Percentiles rank a stretch among this genome's conserved stretches.
phyloP scores from a whole-genome alignment of 2,329 filamentous ascomycete species.

The Cercospora sp. region DNA sequence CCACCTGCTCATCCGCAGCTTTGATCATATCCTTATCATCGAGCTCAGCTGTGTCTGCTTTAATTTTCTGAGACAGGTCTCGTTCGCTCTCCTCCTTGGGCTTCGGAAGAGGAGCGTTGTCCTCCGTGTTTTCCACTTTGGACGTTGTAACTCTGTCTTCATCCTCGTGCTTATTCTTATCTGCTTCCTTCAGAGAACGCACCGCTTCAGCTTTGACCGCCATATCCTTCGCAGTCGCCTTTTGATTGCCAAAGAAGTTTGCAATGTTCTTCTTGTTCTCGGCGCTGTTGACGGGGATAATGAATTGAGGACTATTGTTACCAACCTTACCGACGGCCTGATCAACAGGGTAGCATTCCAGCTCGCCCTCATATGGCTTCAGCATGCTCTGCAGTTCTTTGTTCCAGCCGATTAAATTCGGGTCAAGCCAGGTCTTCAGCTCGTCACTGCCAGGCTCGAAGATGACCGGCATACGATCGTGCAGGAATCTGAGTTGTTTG shows the following conservation, averaged over 20 bases:
- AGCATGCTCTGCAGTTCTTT: conserved; percentile 74
- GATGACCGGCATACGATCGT: conserved; percentile 95
- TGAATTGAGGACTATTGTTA: conserved; percentile 80
- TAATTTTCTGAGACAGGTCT: conserved; percentile 41
- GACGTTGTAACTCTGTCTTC: conserved; percentile 45
- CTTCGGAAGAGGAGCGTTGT: conserved; percentile 55
- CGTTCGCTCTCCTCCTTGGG: conserved; percentile 28
- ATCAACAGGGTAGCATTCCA: conserved; percentile 83
- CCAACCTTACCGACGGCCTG: conserved; percentile 93
- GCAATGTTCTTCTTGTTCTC: conserved; percentile 93
- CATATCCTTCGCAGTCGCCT: conserved; percentile 40
- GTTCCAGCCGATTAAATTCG: conserved; percentile 69
- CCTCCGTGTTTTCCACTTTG: conserved; percentile 50
- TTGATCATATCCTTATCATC: conserved; percentile 33
- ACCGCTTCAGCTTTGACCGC: conserved; percentile 39
- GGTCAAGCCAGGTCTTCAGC: conserved; percentile 77
- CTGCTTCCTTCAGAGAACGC: conserved; percentile 35
- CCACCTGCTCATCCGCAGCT: conserved; percentile 30
- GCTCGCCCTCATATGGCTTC: conserved; percentile 73
- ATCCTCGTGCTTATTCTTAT: conserved; percentile 43
- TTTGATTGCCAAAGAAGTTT: conserved; percentile 77
- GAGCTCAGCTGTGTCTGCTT: conserved; percentile 47
- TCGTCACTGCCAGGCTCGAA: conserved; percentile 72
- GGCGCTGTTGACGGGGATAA: conserved; percentile 77
- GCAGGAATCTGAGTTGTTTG: conserved; percentile 77